Percentiles rank a stretch among this genome's conserved stretches.
Evolutionary conservation across 2,329 filamentous ascomycete genomes (phyloP).

Genomic region (Monilinia laxa): DNA sequence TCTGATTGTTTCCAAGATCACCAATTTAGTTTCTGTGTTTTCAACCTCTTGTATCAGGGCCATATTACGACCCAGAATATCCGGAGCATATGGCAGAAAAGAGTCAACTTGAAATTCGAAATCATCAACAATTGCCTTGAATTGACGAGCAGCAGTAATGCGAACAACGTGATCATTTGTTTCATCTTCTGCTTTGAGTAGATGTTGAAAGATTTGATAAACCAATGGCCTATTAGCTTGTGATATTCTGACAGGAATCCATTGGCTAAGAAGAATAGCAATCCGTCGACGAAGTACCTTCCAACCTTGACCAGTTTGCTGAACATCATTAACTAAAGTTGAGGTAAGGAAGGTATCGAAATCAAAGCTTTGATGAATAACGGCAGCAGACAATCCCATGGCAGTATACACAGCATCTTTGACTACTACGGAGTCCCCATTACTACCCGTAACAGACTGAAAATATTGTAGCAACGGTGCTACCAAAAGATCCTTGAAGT

Average conservation of each 20-base stretch:
- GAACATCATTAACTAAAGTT: slow-evolving; percentile 76
- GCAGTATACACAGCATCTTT: slow-evolving; percentile 96
- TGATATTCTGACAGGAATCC: slow-evolving; percentile 77
- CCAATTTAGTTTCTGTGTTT: slow-evolving; percentile 85
- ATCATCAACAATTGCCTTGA: slow-evolving; percentile 78
- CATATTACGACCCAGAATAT: slow-evolving; percentile 72
- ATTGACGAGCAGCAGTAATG: slow-evolving; percentile 83
- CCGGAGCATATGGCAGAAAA: slow-evolving; percentile 76
- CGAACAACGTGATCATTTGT: slow-evolving; percentile 89
- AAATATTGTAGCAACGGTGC: slow-evolving; percentile 82
- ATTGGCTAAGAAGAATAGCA: slow-evolving; percentile 84
- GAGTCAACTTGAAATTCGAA: slow-evolving; percentile 73
- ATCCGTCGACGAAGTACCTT: slow-evolving; percentile 85
- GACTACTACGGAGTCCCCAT: slow-evolving; percentile 65
- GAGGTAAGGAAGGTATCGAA: slow-evolving; percentile 77
- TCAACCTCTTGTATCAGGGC: slow-evolving; percentile 76
- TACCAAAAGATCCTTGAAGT: slow-evolving; percentile 80
- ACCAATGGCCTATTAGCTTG: slow-evolving; percentile 68
- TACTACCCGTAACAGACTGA: slow-evolving; percentile 67
- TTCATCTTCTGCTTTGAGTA: slow-evolving; percentile 73
- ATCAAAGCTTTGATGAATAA: slow-evolving; percentile 72
- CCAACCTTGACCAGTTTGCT: slow-evolving; percentile 60
- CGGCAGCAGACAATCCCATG: slow-evolving; percentile 79
- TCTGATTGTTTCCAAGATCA: slow-evolving; percentile 81
- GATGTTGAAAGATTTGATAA: slow-evolving; percentile 85